Conservation (phyloP, 2,329 filamentous ascomycete species). For the Acephala macrosclerotiorum region DNA sequence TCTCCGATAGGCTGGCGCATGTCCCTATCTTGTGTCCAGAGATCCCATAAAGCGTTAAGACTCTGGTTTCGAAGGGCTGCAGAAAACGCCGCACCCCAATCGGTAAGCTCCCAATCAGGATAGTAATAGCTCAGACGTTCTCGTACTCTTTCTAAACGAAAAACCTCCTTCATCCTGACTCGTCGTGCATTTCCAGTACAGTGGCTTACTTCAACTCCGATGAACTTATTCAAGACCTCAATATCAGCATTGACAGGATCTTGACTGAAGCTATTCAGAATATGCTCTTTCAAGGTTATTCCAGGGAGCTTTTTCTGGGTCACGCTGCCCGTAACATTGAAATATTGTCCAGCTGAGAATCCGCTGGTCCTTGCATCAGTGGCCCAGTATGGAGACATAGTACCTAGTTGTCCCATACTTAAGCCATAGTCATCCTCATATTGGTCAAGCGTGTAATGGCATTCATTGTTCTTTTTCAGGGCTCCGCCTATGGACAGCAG, state of each 20-base stretch:
- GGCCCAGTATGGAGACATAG: slow-evolving; percentile 2
- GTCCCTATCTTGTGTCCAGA: slow-evolving; percentile 5
- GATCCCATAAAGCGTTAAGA: background rate
- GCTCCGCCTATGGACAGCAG: background rate
- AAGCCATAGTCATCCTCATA: slow-evolving; percentile 21
- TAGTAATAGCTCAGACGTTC: background rate
- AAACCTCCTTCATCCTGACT: slow-evolving; percentile 17
- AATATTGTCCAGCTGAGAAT: slow-evolving; percentile 18
- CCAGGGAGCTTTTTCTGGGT: slow-evolving; percentile 21
- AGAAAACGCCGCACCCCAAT: background rate
- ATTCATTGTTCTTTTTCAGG: slow-evolving; percentile 11
- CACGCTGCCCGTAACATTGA: slow-evolving; percentile 8
- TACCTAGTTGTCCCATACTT: slow-evolving; percentile 20
- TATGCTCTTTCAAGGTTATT: slow-evolving; percentile 18
- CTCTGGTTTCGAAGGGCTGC: background rate
- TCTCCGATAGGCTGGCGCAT: background rate
- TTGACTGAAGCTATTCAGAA: slow-evolving; percentile 22
- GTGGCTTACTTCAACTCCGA: slow-evolving; percentile 27
- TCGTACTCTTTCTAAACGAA: slow-evolving; percentile 4
- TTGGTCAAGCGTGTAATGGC: slow-evolving; percentile 18
- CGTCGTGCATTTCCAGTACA: slow-evolving; percentile 28
- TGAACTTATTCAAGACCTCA: slow-evolving; percentile 18
- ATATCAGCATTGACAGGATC: slow-evolving; percentile 17
- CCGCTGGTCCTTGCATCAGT: slow-evolving; percentile 15
- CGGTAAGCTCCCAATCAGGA: slow-evolving; percentile 10